Conservation (phyloP, 495 filamentous ascomycete genomes). For the Talaromyces wortmannii region DNA sequence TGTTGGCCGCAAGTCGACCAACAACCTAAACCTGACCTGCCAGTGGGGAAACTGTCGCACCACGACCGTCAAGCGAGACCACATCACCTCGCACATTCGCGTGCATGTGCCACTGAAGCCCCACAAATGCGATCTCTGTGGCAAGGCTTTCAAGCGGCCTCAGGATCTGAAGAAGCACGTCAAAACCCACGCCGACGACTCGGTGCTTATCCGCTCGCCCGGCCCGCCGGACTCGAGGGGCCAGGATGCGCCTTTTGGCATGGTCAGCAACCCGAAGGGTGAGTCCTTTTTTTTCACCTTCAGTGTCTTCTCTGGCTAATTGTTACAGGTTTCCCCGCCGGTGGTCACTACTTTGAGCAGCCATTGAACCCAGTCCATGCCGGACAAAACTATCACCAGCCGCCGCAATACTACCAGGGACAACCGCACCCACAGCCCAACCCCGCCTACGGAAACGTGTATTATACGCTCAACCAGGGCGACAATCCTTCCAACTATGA, state of each 20-base stretch:
- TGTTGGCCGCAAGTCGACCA: conserved; percentile 97
- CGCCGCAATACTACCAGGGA: conserved; percentile 52
- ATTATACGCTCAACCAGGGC: conserved; percentile 58
- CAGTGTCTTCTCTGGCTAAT: conserved; percentile 1
- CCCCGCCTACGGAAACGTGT: conserved; percentile 62
- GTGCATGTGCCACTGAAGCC: conserved; percentile 98
- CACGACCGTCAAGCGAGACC: conserved; percentile 96
- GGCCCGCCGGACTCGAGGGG: conserved; percentile 54
- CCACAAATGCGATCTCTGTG: conserved; percentile 97
- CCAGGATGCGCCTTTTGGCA: conserved; percentile 47
- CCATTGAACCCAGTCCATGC: conserved; percentile 29
- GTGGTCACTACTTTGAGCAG: conserved; percentile 38
- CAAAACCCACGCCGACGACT: conserved; percentile 99
- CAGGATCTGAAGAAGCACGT: conserved; percentile 99
- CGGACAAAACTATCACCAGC: conserved; percentile 37
- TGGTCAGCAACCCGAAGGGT: conserved; percentile 26
- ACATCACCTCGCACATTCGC: conserved; percentile 98
- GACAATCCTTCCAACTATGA: conserved; percentile 48
- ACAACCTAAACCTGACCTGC: conserved; percentile 95
- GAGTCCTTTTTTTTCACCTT: conserved; percentile 5
- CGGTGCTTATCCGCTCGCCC: conserved; percentile 74
- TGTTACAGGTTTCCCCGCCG: conserved; percentile 26
- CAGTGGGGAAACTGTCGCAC: conserved; percentile 95
- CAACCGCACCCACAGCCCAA: conserved; percentile 43
- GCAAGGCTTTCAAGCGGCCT: conserved; percentile 98